These are phyloP conservation scores for Priceomyces castillae DNA, from an alignment of 805 yeast genomes.

Conservation along the genomic window DNA sequence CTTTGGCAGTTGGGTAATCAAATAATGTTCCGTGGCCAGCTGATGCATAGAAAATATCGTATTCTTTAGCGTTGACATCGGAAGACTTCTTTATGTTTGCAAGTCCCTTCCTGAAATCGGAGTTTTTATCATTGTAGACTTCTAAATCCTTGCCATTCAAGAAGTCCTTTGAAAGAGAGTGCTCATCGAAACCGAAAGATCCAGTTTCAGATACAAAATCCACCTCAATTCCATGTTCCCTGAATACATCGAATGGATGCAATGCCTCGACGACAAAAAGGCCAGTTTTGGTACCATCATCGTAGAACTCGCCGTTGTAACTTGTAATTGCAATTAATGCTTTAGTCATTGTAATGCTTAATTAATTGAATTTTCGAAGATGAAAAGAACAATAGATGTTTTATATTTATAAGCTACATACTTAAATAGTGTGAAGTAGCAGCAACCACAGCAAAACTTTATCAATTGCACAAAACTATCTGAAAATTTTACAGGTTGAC, in stretches of 20 bases:
- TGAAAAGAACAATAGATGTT: no score
- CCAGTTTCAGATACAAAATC: constrained; percentile 61
- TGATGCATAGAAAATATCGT: constrained; percentile 55
- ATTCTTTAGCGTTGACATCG: constrained; percentile 49
- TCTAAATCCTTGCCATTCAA: constrained; percentile 41
- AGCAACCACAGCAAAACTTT: no score
- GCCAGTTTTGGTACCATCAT: constrained; percentile 61
- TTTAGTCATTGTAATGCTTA: constrained; percentile 30
- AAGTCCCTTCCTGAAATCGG: constrained; percentile 40
- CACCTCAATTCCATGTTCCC: constrained; percentile 49
- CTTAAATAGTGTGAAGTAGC: no score
- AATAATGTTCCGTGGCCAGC: constrained; percentile 65
- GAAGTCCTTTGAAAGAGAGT: constrained; percentile 43
- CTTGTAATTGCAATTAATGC: constrained; percentile 46
- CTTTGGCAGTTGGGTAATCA: constrained; percentile 54
- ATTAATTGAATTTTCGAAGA: no score
- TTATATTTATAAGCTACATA: no score
- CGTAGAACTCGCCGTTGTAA: constrained; percentile 47
- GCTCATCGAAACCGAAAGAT: constrained; percentile 54
- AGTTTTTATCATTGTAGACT: constrained; percentile 33
- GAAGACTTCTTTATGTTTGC: constrained; percentile 44
- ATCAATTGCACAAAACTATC: no score
- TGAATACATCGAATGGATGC: constrained; percentile 55
- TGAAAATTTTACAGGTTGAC: no score
- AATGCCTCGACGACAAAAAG: constrained; percentile 55